phyloP scores from a whole-genome alignment of 768 basidiomycete genomes.

The Punctularia strigosozonata region DNA sequence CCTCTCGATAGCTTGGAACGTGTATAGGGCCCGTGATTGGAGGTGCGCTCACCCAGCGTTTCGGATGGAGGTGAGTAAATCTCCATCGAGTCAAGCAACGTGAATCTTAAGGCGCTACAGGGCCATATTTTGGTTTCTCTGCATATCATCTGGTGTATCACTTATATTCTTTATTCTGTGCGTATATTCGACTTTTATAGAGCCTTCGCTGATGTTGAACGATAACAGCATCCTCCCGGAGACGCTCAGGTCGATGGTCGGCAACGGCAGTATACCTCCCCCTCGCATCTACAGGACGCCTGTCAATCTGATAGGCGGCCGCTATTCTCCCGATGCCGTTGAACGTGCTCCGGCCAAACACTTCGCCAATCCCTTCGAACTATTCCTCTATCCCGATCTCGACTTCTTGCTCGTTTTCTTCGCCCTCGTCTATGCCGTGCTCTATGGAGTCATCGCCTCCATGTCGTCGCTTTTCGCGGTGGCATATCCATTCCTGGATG shows the following conservation, averaged over 20 bases:
- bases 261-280: slow-evolving; percentile 27
- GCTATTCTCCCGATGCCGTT: background rate
- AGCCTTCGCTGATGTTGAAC: background rate
- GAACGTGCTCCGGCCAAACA: slow-evolving; percentile 17
- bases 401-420: slow-evolving; percentile 39
- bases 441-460: slow-evolving; percentile 48
- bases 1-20: slow-evolving; percentile 19
- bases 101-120: slow-evolving; percentile 8
- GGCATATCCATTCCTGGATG: slow-evolving; percentile 45
- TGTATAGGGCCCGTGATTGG: slow-evolving; percentile 38
- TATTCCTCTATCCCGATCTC: slow-evolving; percentile 47
- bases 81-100: background rate
- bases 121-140: slow-evolving; percentile 32
- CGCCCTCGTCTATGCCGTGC: slow-evolving; percentile 40
- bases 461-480: slow-evolving; percentile 48
- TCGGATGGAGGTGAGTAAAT: slow-evolving; percentile 19
- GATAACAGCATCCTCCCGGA: slow-evolving; percentile 29
- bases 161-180: slow-evolving; percentile 24
- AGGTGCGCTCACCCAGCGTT: slow-evolving; percentile 19
- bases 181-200: slow-evolving; percentile 3
- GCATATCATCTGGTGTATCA: slow-evolving; percentile 21
- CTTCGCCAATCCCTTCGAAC: slow-evolving; percentile 41
- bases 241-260: slow-evolving; percentile 32
- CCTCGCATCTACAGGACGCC: slow-evolving; percentile 18
- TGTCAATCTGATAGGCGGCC: slow-evolving; percentile 19